Base-by-base conservation (phyloP, 2,329 filamentous ascomycete species). In the Aspergillus sergii region DNA sequence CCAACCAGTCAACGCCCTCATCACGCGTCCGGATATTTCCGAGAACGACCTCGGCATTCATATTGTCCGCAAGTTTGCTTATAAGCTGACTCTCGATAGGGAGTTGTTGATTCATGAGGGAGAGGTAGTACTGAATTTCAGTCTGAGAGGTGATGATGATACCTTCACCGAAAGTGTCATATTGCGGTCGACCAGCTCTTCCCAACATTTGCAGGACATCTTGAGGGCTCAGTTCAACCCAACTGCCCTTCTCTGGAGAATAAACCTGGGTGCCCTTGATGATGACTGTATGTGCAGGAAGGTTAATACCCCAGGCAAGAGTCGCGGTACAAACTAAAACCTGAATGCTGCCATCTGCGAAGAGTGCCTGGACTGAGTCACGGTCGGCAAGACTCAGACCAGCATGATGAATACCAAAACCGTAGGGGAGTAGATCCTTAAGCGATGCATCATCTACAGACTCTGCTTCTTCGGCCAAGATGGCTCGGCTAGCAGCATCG, bases 211-310 rank as follows among this genome's bases (percentile, higher is more conserved):
- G 95, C 57, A 99, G 84, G 41, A 99, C 94, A 80, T 99, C 95
- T 76, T 99, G 95, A 14, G 95, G 95, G 73, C 94, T 97, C 59
- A 99, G 81, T 76, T 99, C 96, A 23, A 99, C 94, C 94, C 95
- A 99, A 78, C 92, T 95, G 82, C 95, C 95, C 82, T 97, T 98
- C 76, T 99, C 95, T 0, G 95, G 95, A 0, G 95, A 98, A 80
- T 99, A 99, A 23, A 99, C 91, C 74, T 97, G 93, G 1, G 95
- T 99, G 60, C 95, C 95, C 80, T 99, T 99, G 83, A 99, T 99
- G 75, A 99, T 94, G 73, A 99, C 95, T 0, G 95, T 98, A 75
- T 99, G 95, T 2, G 95, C 95, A 5, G 95, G 95, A 74, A 99
- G 82, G 79, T 99, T 99, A 75, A 99, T 95, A 88, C 95, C 95